phyloP scores from a whole-genome alignment of 2,329 filamentous ascomycete species.

The Rhynchosporium secalis region DNA sequence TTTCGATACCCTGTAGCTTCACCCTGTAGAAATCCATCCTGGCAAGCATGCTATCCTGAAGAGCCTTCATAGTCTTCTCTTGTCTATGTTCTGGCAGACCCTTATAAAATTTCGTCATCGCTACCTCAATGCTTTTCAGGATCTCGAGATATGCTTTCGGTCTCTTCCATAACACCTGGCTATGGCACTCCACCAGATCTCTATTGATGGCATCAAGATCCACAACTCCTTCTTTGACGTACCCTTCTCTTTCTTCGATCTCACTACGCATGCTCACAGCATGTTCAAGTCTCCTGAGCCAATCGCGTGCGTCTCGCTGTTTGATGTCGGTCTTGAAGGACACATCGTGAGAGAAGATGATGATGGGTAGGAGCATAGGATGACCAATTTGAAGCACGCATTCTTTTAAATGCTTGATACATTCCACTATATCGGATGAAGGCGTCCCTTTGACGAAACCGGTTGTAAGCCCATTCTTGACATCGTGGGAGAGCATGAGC shows the following conservation, averaged over 20 bases:
- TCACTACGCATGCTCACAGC: slow-evolving; percentile 59
- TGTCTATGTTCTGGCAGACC: slow-evolving; percentile 27
- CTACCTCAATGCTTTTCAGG: slow-evolving; percentile 49
- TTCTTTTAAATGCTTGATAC: slow-evolving; percentile 52
- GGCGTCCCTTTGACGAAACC: slow-evolving; percentile 63
- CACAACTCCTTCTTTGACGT: slow-evolving; percentile 52
- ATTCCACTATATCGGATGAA: slow-evolving; percentile 54
- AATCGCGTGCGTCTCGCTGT: slow-evolving; percentile 62
- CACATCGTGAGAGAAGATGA: slow-evolving; percentile 61
- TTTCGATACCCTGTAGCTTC: slow-evolving; percentile 63
- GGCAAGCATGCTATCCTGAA: slow-evolving; percentile 54
- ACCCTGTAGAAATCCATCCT: slow-evolving; percentile 60
- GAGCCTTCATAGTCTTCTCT: slow-evolving; percentile 42
- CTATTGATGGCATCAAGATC: slow-evolving; percentile 62
- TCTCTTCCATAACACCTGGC: slow-evolving; percentile 63
- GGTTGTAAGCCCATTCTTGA: slow-evolving; percentile 56
- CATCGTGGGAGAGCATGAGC: slow-evolving; percentile 60
- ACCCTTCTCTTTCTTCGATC: slow-evolving; percentile 45
- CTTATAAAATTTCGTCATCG: slow-evolving; percentile 33
- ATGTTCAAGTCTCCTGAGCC: slow-evolving; percentile 61
- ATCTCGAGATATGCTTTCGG: slow-evolving; percentile 62
- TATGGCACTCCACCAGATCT: slow-evolving; percentile 64
- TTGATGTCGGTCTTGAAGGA: slow-evolving; percentile 58
- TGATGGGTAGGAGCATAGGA: slow-evolving; percentile 60
- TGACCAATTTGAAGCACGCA: slow-evolving; percentile 56